Conservation (phyloP, 2,329 filamentous ascomycete genomes). For the Triangularia verruculosa region DNA sequence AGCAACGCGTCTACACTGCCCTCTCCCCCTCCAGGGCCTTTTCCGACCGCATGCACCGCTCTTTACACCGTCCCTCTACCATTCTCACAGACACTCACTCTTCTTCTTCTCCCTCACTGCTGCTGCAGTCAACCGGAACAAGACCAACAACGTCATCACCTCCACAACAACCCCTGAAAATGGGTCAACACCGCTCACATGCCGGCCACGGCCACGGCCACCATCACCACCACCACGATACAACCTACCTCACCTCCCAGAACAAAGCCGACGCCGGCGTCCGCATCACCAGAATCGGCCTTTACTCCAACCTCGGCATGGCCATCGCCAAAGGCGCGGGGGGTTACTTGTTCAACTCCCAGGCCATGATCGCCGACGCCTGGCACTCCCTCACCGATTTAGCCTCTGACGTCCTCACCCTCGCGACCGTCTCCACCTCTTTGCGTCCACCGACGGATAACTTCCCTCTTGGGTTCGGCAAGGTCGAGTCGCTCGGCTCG, state of each 20-base stretch:
- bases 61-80: slow-evolving; percentile 19
- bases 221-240: slow-evolving; percentile 81
- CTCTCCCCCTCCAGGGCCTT: slow-evolving; percentile 27
- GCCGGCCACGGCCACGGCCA: slow-evolving; percentile 55
- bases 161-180: slow-evolving; percentile 32
- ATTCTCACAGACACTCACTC: slow-evolving; percentile 11
- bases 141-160: not conserved
- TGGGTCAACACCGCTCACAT: slow-evolving; percentile 36
- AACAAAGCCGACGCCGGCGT: slow-evolving; percentile 92
- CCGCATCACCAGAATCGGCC: slow-evolving; percentile 84
- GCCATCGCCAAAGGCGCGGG: slow-evolving; percentile 89
- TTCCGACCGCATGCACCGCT: slow-evolving; percentile 22
- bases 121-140: too few species aligned
- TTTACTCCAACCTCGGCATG: slow-evolving; percentile 90
- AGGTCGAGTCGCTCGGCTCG: slow-evolving; percentile 94
- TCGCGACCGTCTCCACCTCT: slow-evolving; percentile 92
- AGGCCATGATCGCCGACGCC: slow-evolving; percentile 88
- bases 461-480: slow-evolving; percentile 92
- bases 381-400: slow-evolving; percentile 95
- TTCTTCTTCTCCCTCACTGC: not conserved
- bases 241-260: slow-evolving; percentile 72
- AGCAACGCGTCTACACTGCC: slow-evolving; percentile 32
- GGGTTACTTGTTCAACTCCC: slow-evolving; percentile 91
- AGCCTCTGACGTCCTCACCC: slow-evolving; percentile 88
- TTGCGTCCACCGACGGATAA: slow-evolving; percentile 76